Evolutionary conservation across 2,329 filamentous ascomycete species (phyloP).

Genomic region (Tolypocladium inflatum): DNA sequence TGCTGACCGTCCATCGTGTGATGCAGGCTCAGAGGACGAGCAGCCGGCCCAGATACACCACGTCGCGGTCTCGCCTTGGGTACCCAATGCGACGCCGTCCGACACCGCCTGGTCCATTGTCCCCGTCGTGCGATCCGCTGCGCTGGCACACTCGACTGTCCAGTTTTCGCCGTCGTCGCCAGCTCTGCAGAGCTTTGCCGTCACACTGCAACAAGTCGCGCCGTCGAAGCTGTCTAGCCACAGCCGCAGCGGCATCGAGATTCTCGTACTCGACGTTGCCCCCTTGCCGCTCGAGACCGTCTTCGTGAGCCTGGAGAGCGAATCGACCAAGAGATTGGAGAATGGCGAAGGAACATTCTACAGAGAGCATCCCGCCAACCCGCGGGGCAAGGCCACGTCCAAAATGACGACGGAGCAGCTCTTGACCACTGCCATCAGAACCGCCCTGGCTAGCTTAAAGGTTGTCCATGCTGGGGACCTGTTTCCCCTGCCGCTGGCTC

Average conservation of each 20-base stretch:
- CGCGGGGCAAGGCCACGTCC: conserved; percentile 25
- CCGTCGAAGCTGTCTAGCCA: conserved; percentile 66
- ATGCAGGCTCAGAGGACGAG: conserved; percentile 22
- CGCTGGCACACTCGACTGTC: conserved; percentile 66
- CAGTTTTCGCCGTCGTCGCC: conserved; percentile 66
- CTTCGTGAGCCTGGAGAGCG: conserved; percentile 76
- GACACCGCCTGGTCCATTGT: conserved; percentile 77
- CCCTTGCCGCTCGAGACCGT: conserved; percentile 75
- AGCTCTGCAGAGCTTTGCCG: conserved; percentile 70
- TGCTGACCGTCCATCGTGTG: neutral
- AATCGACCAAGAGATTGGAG: conserved; percentile 70
- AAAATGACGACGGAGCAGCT: conserved; percentile 41
- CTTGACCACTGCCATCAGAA: conserved; percentile 58
- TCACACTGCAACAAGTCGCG: conserved; percentile 60
- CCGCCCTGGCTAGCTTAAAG: conserved; percentile 61
- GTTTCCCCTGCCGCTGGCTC: conserved; percentile 64
- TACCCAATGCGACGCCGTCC: conserved; percentile 46
- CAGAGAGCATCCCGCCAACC: conserved; percentile 43
- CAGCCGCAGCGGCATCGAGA: conserved; percentile 70
- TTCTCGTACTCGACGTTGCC: conserved; percentile 71
- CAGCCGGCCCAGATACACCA: conserved; percentile 39
- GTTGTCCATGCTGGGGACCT: conserved; percentile 80
- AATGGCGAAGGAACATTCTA: conserved; percentile 78
- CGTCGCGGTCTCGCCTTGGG: conserved; percentile 67
- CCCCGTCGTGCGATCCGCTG: conserved; percentile 56